Base-by-base conservation (phyloP, 441 rosid genomes). In the Viola pubescens region DNA sequence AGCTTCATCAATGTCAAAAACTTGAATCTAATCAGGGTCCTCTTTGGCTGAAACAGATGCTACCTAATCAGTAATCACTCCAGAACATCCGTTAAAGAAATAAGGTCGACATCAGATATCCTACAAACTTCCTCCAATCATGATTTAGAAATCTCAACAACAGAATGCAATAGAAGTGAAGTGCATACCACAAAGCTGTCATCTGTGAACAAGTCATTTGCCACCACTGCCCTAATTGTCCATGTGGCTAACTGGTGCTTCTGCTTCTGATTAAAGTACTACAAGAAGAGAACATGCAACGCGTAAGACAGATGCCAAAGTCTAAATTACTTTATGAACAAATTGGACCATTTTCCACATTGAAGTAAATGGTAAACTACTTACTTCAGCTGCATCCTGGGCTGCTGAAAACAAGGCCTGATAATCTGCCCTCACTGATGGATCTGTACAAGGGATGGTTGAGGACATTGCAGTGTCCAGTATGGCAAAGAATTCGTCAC, bases 171-270 rank as follows among this genome's bases (percentile, higher is more conserved):
- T 9, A 6, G 51, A 64, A 59, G 57, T 59, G 45, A 66, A 48
- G 60, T 41, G 56, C 78, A 48, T 77, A 91, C 98, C 91, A 91
- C 77, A 63, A 91, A 91, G 83, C 95, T 91, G 76, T 92, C 98
- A 62, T 92, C 98, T 6, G 97, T 89, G 73, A 79, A 81, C 19
- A 92, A 80, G 73, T 92, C 98, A 74, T 87, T 89, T 58, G 94
- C 92, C 70, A 86, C 78, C 76, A 89, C 94, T 49, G 96, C 96
- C 63, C 65, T 72, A 52, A 81, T 60, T 52, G 83, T 81, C 98
- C 96, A 89, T 9, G 71, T 65, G 48, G 69, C 79, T 60, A 92
- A 63, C 63, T 74, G 80, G 75, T 86, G 79, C 77, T 73, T 82
- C 84, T 87, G 97, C 75, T 70, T 82, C 73, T 71, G 84, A 71